These are phyloP conservation scores for Candida railenensis DNA, from an alignment of 805 yeast species.

Conservation along the genomic window DNA sequence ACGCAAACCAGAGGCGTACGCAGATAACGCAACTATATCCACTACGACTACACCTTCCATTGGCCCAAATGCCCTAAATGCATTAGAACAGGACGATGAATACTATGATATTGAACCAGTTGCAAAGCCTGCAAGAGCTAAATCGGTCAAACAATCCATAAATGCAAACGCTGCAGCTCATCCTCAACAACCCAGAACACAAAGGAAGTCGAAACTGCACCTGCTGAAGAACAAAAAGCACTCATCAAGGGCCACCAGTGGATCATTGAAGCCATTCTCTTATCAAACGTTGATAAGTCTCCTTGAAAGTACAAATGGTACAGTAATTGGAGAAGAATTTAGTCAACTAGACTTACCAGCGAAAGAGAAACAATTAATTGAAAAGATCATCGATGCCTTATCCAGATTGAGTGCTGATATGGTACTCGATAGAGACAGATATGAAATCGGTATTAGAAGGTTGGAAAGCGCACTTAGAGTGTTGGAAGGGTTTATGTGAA, in stretches of 20 bases:
- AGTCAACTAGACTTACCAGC: slow-evolving; percentile 68
- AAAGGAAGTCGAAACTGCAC: slow-evolving; percentile 14
- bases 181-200: slow-evolving; percentile 16
- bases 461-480: slow-evolving; percentile 81
- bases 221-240: slow-evolving; percentile 7
- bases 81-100: slow-evolving; percentile 20
- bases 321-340: slow-evolving; percentile 69
- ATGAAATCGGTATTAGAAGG: slow-evolving; percentile 76
- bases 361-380: slow-evolving; percentile 76
- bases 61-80: slow-evolving; percentile 4
- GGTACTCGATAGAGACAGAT: slow-evolving; percentile 79
- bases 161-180: slow-evolving; percentile 6
- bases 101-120: slow-evolving; percentile 39
- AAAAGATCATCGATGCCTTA: slow-evolving; percentile 81
- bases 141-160: slow-evolving; percentile 33
- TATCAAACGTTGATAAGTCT: slow-evolving; percentile 49
- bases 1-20: too few species aligned
- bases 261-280: slow-evolving; percentile 35
- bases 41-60: slow-evolving; percentile 10
- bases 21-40: background rate
- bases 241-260: slow-evolving; percentile 7
- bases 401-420: slow-evolving; percentile 87
- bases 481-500: slow-evolving; percentile 68
- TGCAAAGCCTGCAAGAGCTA: slow-evolving; percentile 29
- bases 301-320: slow-evolving; percentile 58